Evolutionary conservation across 1,139 yeast genomes (phyloP), one percentile per base, ranked within the genome.

Genomic region (Saccharomyces hybrid): DNA sequence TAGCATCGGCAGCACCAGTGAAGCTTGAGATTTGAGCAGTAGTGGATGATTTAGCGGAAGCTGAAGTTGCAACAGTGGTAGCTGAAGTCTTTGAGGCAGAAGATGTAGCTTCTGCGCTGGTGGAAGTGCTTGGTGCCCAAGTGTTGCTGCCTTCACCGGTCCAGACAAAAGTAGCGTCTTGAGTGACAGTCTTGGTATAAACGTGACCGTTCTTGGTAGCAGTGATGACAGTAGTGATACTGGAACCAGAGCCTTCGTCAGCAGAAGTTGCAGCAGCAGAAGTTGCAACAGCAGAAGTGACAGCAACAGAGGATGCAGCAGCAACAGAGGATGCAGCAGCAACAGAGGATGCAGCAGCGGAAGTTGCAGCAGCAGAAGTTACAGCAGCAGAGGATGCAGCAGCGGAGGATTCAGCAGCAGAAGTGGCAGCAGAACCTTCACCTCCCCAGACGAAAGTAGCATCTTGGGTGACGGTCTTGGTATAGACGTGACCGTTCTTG

Each of bases 271-370:
- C 56, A 34, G 64, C 65, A 46, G 67, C 65, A 41, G 60, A 64
- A 42, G 70, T 58, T 44, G 57, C 53, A 16, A 47, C 26, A 21
- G 51, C 50, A 42, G 51, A 12, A 29, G 51, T 47, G 6, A 32
- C 29, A 8, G 54, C 48, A 21, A 54, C 38, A 24, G 56, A 38
- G 7, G 53, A n/a, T 16, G 55, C 42, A 29, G 52, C 32, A n/a
- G 51, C 41, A 26, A 54, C 48, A 52, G 54, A 75, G 28, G 75
- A 69, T 21, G 75, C 78, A 27, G 76, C 73, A 47, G 63, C 61
- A 47, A 21, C 9, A 16, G 42, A 28, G 14, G 49, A 3, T 12
- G 21, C 38, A 11, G 51, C 34, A 29, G 48, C 47, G 29, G 52
- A n/a, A 11, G 53, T 12, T 9, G 49, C 2, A n/a, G 34, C 50